These are phyloP conservation scores for Cercospora sp. DNA, from an alignment of 2,329 filamentous ascomycete genomes.

Conservation along the genomic window DNA sequence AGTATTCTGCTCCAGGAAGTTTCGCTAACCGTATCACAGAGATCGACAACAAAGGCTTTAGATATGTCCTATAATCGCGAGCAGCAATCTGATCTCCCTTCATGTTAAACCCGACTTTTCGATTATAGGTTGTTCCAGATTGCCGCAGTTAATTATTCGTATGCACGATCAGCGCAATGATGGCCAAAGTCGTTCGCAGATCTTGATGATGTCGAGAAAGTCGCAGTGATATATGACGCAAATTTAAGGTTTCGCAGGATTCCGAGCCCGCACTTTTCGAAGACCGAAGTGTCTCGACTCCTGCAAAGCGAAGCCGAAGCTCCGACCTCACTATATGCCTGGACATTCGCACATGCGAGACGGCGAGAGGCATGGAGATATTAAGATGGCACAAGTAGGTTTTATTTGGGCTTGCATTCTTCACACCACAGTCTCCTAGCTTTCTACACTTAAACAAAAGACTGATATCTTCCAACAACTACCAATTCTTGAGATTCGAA, in stretches of 20 bases:
- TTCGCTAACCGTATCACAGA: slow-evolving; percentile 37
- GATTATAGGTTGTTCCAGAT: neutral
- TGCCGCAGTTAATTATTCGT: neutral
- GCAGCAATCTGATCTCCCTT: neutral
- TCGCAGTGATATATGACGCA: neutral
- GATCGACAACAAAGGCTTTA: slow-evolving; percentile 56
- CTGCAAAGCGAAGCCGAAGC: slow-evolving; percentile 1
- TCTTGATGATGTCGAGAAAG: neutral
- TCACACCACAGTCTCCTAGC: neutral
- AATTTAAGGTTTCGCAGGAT: neutral
- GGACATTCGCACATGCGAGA: neutral
- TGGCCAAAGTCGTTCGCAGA: neutral
- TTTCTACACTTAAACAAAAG: no score
- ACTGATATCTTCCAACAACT: neutral
- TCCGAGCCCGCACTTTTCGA: neutral
- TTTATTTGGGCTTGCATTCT: neutral
- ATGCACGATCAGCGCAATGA: neutral
- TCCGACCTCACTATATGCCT: neutral
- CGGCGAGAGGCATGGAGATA: neutral
- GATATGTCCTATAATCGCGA: slow-evolving; percentile 44
- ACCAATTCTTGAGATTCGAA: neutral
- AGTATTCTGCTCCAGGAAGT: neutral
- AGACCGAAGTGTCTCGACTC: neutral
- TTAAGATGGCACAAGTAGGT: neutral
- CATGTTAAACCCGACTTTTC: neutral